Evolutionary conservation across 371 early-diverging fungal genomes (phyloP).

Genomic region (Blastocladiella emersonii): DNA sequence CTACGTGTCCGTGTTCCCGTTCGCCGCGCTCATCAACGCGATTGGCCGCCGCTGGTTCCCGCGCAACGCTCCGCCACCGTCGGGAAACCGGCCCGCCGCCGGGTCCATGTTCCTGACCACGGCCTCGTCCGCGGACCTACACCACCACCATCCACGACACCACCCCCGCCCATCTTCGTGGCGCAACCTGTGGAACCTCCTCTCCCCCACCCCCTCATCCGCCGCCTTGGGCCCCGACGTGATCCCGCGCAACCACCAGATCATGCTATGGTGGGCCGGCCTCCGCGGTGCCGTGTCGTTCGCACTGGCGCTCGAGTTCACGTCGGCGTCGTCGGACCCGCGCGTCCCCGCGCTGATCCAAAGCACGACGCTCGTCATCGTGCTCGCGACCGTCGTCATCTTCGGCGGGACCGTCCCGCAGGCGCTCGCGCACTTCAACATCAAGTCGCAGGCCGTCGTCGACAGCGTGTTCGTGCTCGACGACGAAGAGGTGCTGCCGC

Average conservation of each 20-base stretch:
- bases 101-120: too few species aligned
- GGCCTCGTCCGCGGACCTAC: not conserved
- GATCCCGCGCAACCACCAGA: conserved; percentile 71
- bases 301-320: conserved; percentile 73
- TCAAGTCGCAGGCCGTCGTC: not conserved
- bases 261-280: conserved; percentile 92
- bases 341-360: conserved; percentile 51
- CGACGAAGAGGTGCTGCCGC: too few species aligned
- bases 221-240: conserved; percentile 6
- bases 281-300: conserved; percentile 91
- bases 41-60: conserved; percentile 30
- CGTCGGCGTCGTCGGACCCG: conserved; percentile 22
- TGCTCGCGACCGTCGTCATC: not conserved
- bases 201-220: not conserved
- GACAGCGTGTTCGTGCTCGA: not conserved
- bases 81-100: conserved; percentile 29
- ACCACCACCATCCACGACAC: too few species aligned
- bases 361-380: conserved; percentile 48
- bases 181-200: not conserved
- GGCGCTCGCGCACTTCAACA: conserved; percentile 2
- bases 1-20: conserved; percentile 1
- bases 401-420: conserved; percentile 5
- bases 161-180: too few species aligned
- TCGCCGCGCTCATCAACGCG: conserved; percentile 63
- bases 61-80: too few species aligned